Evolutionary conservation across 371 early-diverging fungal genomes (phyloP).

Genomic region (Thermomucor indicae-seudaticae): DNA sequence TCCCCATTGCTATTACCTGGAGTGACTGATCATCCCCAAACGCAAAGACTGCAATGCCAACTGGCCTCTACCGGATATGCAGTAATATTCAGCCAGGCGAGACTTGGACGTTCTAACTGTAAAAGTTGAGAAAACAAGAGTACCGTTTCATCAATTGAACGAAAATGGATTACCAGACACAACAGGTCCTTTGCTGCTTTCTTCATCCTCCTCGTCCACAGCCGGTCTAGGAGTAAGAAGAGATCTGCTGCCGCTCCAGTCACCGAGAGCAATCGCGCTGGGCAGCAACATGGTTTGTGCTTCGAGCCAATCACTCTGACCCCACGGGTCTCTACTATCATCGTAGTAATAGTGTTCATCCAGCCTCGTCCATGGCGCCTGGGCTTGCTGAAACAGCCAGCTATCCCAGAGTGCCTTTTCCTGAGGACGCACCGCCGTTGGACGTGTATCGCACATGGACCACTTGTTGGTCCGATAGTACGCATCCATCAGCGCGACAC

Average conservation of each 20-base stretch:
- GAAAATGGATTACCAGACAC: conserved; percentile 15
- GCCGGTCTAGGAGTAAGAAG: no score
- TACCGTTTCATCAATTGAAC: neutral
- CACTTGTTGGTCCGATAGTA: conserved; percentile 9
- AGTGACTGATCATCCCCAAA: no score
- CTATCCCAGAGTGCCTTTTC: neutral
- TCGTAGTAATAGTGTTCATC: conserved; percentile 6
- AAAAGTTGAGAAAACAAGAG: neutral
- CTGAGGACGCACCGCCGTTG: conserved; percentile 1
- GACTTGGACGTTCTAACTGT: conserved; percentile 21
- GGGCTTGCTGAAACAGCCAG: neutral
- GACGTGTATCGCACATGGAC: conserved; percentile 11
- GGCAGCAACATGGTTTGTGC: conserved; percentile 13
- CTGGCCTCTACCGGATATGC: conserved; percentile 28
- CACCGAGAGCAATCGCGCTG: conserved; percentile 26
- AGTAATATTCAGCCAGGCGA: conserved; percentile 22
- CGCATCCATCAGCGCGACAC: conserved; percentile 21
- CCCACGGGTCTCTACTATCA: conserved; percentile 2
- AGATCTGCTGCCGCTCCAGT: conserved; percentile 29
- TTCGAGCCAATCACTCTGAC: conserved; percentile 3
- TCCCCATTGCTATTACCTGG: no score
- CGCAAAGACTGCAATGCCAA: conserved; percentile 22
- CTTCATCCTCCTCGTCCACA: conserved; percentile 18
- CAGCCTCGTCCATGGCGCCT: conserved; percentile 5
- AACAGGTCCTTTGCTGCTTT: conserved; percentile 20